Base-by-base conservation (phyloP, 2,329 filamentous ascomycete genomes). In the Endoconidiophora polonica region DNA sequence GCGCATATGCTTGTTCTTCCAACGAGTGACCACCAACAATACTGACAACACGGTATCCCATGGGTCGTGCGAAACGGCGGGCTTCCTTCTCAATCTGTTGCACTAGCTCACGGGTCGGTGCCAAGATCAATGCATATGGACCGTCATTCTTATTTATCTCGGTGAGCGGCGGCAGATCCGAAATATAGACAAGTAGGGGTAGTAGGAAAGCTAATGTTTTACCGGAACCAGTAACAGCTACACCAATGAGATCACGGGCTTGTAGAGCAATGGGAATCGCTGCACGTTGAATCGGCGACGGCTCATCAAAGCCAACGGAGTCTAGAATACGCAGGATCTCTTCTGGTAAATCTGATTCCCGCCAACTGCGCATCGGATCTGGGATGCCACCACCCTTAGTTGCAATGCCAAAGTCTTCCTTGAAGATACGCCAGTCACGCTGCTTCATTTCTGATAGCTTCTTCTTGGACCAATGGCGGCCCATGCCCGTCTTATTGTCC, bases 401-500 rank as follows among this genome's bases (percentile, higher is more conserved):
- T 39, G 82, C 74, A 62, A 98, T 98, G 58, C 91, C 93, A 68
- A 94, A 96, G 65, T 98, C 88, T 64, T 96, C 91, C 67, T 96
- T 98, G 78, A 98, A 95, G 58, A 98, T 96, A 61, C 91, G 85
- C 91, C 91, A 98, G 65, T 98, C 91, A 62, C 91, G 76, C 66
- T 96, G 88, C 55, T 86, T 84, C 91, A 98, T 98, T 59, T 94
- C 85, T 12, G 84, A 79, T 55, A 96, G 69, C 55, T 74, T 76
- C 77, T 98, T 98, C 62, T 95, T 86, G 50, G 84, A 87, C 91
- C 91, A 98, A 65, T 94, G 87, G 64, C 88, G 88, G 58, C 93
- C 88, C 51, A 94, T 72, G 33, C 81, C 81, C 55, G 81, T 86
- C 55, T 83, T 76, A 54, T 74, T 71, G 9, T 79, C 78, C 55